These are phyloP conservation scores for Ustilago vetiveriae DNA, from an alignment of 1,284 basidiomycete genomes.

Conservation along the genomic window DNA sequence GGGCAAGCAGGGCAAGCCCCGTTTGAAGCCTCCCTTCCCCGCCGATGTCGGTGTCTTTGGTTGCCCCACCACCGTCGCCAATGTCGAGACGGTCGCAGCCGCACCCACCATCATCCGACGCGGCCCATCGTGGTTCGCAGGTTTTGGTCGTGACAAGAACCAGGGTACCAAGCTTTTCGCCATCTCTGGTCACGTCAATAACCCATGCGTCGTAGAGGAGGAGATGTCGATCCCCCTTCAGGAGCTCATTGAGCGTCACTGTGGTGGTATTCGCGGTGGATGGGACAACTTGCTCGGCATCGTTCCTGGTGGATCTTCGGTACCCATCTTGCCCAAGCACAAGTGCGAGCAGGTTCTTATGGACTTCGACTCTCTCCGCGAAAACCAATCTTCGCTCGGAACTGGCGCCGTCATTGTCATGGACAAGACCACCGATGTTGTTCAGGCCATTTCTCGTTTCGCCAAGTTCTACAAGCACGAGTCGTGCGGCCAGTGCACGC, in stretches of 20 bases:
- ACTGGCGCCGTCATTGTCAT: conserved; percentile 99
- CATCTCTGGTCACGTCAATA: conserved; percentile 96
- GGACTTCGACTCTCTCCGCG: conserved; percentile 98
- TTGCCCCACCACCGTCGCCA: conserved; percentile 95
- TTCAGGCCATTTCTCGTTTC: conserved; percentile 86
- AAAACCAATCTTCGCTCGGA: conserved; percentile 90
- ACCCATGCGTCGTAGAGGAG: conserved; percentile 96
- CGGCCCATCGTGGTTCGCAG: conserved; percentile 89
- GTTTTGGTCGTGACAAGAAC: conserved; percentile 91
- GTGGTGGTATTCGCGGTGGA: conserved; percentile 90
- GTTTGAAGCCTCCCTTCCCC: conserved; percentile 99
- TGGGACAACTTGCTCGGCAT: conserved; percentile 97
- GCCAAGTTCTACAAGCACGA: conserved; percentile 82
- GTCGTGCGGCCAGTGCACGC: conserved; percentile 97
- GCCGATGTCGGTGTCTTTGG: conserved; percentile 97
- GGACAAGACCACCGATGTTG: conserved; percentile 94
- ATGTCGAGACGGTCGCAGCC: conserved; percentile 97
- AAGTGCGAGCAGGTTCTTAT: conserved; percentile 71
- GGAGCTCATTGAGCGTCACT: conserved; percentile 95
- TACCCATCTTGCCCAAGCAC: conserved; percentile 86
- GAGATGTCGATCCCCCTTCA: conserved; percentile 97
- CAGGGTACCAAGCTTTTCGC: conserved; percentile 95
- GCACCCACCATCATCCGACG: conserved; percentile 95
- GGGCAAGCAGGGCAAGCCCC: conserved; percentile 96
- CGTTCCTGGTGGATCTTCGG: conserved; percentile 92